Evolutionary conservation across 2,329 filamentous ascomycete genomes (phyloP).

Genomic region (Xylaria sp.): DNA sequence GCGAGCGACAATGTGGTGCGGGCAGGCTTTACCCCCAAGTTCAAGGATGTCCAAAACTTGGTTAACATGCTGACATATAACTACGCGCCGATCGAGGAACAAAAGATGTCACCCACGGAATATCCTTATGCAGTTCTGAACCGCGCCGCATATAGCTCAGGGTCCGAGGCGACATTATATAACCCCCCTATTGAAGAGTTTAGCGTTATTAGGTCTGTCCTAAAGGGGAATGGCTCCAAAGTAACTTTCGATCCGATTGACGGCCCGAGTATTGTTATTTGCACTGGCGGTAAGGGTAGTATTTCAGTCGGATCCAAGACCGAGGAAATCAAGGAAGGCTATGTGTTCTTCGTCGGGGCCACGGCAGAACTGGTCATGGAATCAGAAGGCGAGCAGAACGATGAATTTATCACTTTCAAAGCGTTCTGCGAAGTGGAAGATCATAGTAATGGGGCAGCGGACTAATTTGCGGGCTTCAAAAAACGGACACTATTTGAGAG

Average conservation of each 20-base stretch:
- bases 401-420: slow-evolving; percentile 88
- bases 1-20: slow-evolving; percentile 98
- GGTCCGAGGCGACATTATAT: slow-evolving; percentile 79
- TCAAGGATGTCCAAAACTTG: slow-evolving; percentile 92
- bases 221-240: slow-evolving; percentile 78
- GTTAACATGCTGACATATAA: slow-evolving; percentile 94
- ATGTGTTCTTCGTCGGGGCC: slow-evolving; percentile 87
- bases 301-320: slow-evolving; percentile 87
- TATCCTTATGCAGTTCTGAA: slow-evolving; percentile 90
- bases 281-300: slow-evolving; percentile 82
- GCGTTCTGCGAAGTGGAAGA: slow-evolving; percentile 87
- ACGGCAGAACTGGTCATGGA: slow-evolving; percentile 86
- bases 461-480: neutral
- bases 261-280: slow-evolving; percentile 93
- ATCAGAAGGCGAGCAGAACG: slow-evolving; percentile 67
- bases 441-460: slow-evolving; percentile 49
- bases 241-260: slow-evolving; percentile 87
- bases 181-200: slow-evolving; percentile 98
- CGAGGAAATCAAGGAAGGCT: slow-evolving; percentile 77
- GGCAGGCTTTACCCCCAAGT: slow-evolving; percentile 97
- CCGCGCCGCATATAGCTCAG: slow-evolving; percentile 80
- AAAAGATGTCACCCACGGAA: slow-evolving; percentile 88
- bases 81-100: slow-evolving; percentile 92
- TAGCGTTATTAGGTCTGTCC: slow-evolving; percentile 81
- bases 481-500: neutral